These are phyloP conservation scores for Aspergillus ustus DNA, from an alignment of 2,329 filamentous ascomycete species.

Conservation along the genomic window DNA sequence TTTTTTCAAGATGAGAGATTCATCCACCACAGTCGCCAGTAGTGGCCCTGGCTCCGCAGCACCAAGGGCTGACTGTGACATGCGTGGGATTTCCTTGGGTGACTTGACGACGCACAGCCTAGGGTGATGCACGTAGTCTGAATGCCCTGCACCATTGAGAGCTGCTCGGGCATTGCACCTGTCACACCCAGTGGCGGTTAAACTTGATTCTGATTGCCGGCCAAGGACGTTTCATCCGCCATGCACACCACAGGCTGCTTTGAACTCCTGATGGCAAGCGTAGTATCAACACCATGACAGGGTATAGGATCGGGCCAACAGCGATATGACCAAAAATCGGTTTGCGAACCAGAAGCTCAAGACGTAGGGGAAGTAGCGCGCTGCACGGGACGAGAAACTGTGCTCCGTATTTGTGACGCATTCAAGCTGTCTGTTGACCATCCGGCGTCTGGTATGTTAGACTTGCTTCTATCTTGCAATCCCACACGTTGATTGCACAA, in stretches of 20 bases:
- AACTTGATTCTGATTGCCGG: conserved; percentile 11
- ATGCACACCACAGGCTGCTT: not conserved
- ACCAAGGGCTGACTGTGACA: conserved; percentile 1
- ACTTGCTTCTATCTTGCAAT: not conserved
- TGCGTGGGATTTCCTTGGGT: conserved; percentile 4
- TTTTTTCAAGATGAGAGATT: not conserved
- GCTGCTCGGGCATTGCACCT: not conserved
- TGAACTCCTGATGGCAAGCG: not conserved
- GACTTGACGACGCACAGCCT: conserved; percentile 19
- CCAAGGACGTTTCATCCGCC: not conserved
- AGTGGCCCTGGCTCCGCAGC: not conserved
- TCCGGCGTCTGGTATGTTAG: not conserved
- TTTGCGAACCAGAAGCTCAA: not conserved
- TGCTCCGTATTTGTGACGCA: not conserved
- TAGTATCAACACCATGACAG: not conserved
- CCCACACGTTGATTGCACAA: conserved; percentile 3
- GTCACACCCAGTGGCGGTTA: conserved; percentile 13
- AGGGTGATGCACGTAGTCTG: conserved; percentile 11
- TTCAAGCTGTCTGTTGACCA: not conserved
- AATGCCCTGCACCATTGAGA: conserved; percentile 10
- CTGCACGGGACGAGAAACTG: not conserved
- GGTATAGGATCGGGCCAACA: not conserved
- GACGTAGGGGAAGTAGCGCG: not conserved
- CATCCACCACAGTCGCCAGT: conserved; percentile 2
- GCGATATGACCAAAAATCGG: not conserved